Evolutionary conservation across 2,329 filamentous ascomycete genomes (phyloP).

Genomic region (Xylaria sp.): DNA sequence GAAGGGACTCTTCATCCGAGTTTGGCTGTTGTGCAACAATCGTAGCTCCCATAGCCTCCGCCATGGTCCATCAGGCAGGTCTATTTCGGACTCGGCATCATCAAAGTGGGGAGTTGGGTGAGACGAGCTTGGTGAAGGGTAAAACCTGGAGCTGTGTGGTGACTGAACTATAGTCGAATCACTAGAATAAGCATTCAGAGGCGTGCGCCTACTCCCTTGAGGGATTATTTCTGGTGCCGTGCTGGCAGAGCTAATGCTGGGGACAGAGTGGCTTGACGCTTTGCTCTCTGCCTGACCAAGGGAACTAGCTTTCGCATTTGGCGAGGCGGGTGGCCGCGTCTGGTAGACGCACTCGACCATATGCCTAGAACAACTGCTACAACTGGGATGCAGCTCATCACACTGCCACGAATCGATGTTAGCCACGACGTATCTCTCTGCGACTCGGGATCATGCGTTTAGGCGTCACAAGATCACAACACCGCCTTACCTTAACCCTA

Average conservation of each 20-base stretch:
- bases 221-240: slow-evolving; percentile 27
- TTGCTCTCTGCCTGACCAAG: slow-evolving; percentile 28
- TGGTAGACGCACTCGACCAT: slow-evolving; percentile 49
- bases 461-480: slow-evolving; percentile 12
- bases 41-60: slow-evolving; percentile 54
- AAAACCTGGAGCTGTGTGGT: slow-evolving; percentile 38
- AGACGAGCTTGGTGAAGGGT: slow-evolving; percentile 43
- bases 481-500: slow-evolving; percentile 47
- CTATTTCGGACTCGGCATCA: slow-evolving; percentile 44
- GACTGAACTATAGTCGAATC: slow-evolving; percentile 37
- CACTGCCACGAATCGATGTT: slow-evolving; percentile 41
- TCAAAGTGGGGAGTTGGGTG: slow-evolving; percentile 39
- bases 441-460: background rate
- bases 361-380: slow-evolving; percentile 49
- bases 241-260: slow-evolving; percentile 16
- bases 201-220: slow-evolving; percentile 12
- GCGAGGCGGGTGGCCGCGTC: slow-evolving; percentile 32
- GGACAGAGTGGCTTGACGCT: slow-evolving; percentile 23
- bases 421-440: slow-evolving; percentile 14
- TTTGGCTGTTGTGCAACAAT: slow-evolving; percentile 52
- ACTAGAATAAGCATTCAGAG: slow-evolving; percentile 27
- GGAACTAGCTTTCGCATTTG: slow-evolving; percentile 27
- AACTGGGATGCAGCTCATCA: slow-evolving; percentile 48
- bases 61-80: slow-evolving; percentile 51
- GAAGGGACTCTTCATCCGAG: slow-evolving; percentile 49